phyloP scores from a whole-genome alignment of 495 filamentous ascomycete species.

The Aspergillus indologenus region DNA sequence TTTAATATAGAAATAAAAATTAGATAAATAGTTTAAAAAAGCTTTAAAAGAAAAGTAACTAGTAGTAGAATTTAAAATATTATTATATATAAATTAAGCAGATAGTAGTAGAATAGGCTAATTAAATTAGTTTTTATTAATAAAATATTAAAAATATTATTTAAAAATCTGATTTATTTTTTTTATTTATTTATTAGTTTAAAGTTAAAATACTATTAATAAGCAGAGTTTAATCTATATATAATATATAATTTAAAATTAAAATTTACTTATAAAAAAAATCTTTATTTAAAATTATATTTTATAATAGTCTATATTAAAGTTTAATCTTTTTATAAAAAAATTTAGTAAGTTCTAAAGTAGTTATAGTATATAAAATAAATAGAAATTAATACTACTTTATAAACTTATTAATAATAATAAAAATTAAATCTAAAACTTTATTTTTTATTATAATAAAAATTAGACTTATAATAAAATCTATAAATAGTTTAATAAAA shows the following conservation, averaged over 20 bases:
- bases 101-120: neutral
- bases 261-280: neutral
- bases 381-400: conserved; percentile 8
- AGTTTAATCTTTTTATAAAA: conserved; percentile 1
- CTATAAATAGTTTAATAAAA: neutral
- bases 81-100: neutral
- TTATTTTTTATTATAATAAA: neutral
- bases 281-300: neutral
- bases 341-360: conserved; percentile 2
- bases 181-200: neutral
- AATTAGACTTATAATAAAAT: neutral
- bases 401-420: conserved; percentile 2
- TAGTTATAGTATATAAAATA: conserved; percentile 12
- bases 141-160: neutral
- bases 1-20: neutral
- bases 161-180: neutral
- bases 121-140: neutral
- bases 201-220: neutral
- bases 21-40: neutral
- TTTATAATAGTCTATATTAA: neutral
- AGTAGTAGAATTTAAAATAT: neutral
- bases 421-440: neutral
- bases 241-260: conserved; percentile 1
- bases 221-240: conserved; percentile 1
- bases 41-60: neutral